Base-by-base conservation (phyloP, 2,329 filamentous ascomycete genomes). In the Chrysosporium keratinophilum region DNA sequence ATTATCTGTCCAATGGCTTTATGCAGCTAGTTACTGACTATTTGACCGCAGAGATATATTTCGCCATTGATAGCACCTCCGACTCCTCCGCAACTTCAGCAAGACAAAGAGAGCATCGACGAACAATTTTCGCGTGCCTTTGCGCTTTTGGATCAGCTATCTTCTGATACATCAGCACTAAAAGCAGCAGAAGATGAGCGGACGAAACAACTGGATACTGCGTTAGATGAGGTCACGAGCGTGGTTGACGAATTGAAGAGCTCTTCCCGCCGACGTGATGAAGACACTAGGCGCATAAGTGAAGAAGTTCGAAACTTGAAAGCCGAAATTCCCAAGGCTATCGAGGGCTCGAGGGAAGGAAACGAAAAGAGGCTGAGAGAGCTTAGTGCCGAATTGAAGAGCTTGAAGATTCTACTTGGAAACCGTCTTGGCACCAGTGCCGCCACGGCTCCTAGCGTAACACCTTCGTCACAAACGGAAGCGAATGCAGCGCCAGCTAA, bases 81-180 rank as follows among this genome's bases (percentile, higher is more conserved):
- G 1, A 98, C 93, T 1, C 88, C 89, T 9, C 89, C 94, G 54
- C 89, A 95, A 65, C 77, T 98, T 9, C 88, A 96, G 65, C 85
- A 94, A 67, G 93, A 98, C 69, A 98, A 98, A 71, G 82, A 88
- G 58, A 81, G 82, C 39, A 90, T 98, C 55, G 90, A 97, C 67
- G 89, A 90, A 59, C 86, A 91, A 56, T 98, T 98, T 69, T 87
- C 93, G 62, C 87, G 87, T 63, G 88, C 91, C 1, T 98, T 98
- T 67, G 77, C 84, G 15, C 79, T 97, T 12, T 83, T 98, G 10
- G 93, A 98, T 56, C 93, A 97, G 66, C 79, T 98, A 1, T 82
- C 87, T 37, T 87, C 88, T 62, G 94, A 98, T 68, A 98, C 93
- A 0, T 83, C 89, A 51, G 80, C 83, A 7, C 79, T 98, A 56